Base-by-base conservation (phyloP, 2,329 filamentous ascomycete genomes). In the Periconia digitata region DNA sequence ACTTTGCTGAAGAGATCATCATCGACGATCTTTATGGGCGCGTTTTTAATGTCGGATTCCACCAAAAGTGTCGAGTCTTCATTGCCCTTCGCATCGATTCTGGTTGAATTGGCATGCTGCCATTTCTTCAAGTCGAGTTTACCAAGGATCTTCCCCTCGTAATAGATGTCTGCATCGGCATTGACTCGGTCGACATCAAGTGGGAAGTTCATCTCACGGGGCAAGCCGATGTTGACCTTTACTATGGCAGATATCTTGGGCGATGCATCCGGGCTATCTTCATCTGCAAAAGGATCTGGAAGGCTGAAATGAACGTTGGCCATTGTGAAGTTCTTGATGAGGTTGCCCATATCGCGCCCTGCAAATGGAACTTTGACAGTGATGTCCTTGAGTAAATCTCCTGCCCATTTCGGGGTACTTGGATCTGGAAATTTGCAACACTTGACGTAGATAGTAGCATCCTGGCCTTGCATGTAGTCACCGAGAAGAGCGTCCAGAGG, bases 261-360 rank as follows among this genome's bases (percentile, higher is more conserved):
- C 46, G 87, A 83, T 3, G 87, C 79, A 43, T 86, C 83, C 0
- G 90, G 88, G 10, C 85, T 83, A 48, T 81, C 83, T 0, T 89
- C 89, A 16, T 91, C 85, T 2, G 90, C 89, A 60, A 86, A 82
- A 0, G 89, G 87, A 60, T 91, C 84, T 0, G 94, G 94, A 39
- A 99, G 75, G 41, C 83, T 84, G 69, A 99, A 96, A 61, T 95
- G 85, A 35, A 95, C 90, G 64, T 96, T 83, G 2, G 85, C 84
- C 56, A 97, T 76, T 18, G 90, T 88, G 66, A 97, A 96, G 59
- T 94, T 92, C 58, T 86, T 87, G 66, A 99, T 87, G 15, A 96
- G 75, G 55, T 88, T 85, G 56, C 91, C 90, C 60, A 96, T 86
- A 0, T 85, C 85, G 49, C 85, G 84, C 5, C 90, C 90, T 0